A percentile compares a stretch with the other conserved stretches of the same genome.
Evolutionary conservation across 148 eudicot species (phyloP).

Genomic region (Rhododendron williamsianum): DNA sequence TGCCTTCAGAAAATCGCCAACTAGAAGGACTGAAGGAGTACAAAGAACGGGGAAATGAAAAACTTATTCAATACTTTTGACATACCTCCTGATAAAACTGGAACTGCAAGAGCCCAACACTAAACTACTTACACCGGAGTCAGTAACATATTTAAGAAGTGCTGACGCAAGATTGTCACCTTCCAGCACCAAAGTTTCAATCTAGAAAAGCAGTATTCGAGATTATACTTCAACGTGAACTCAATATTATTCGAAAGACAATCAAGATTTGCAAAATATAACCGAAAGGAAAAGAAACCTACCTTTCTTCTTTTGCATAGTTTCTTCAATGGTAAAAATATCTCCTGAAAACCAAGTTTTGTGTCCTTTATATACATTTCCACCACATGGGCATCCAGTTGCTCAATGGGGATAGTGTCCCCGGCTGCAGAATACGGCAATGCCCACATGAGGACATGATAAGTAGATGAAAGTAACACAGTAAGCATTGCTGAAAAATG

Average conservation of each 20-base stretch:
- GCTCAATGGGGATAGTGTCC: slow-evolving; percentile 41
- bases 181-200: slow-evolving; percentile 65
- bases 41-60: neutral
- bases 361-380: slow-evolving; percentile 49
- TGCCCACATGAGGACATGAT: neutral
- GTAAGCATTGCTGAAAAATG: neutral
- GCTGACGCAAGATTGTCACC: slow-evolving; percentile 54
- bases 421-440: slow-evolving; percentile 45
- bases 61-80: neutral
- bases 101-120: slow-evolving; percentile 60
- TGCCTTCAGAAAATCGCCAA: neutral
- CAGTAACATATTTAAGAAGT: slow-evolving; percentile 40
- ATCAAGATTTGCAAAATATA: neutral
- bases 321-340: slow-evolving; percentile 45
- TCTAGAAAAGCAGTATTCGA: slow-evolving; percentile 15
- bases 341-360: slow-evolving; percentile 35
- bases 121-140: slow-evolving; percentile 43
- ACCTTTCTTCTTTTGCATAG: slow-evolving; percentile 42
- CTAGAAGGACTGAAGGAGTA: neutral
- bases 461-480: neutral
- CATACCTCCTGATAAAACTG: slow-evolving; percentile 49
- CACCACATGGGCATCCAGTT: slow-evolving; percentile 49
- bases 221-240: neutral
- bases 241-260: neutral
- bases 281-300: neutral